Evolutionary conservation across 805 yeast species (phyloP).

Genomic region (Priceomyces melissophilus): DNA sequence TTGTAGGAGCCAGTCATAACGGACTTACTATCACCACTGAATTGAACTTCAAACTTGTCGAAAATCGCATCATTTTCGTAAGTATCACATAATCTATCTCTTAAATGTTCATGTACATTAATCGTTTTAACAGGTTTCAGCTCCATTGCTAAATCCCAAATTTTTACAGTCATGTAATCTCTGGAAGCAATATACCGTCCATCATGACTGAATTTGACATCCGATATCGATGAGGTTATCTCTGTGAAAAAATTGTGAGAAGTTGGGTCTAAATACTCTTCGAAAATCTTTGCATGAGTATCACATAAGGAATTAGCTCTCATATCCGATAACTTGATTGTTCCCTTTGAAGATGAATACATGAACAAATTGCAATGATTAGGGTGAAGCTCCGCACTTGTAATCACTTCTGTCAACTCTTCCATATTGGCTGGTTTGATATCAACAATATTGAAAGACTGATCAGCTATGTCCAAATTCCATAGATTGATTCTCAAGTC

Average conservation of each 20-base stretch:
- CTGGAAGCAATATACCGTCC: conserved; percentile 96
- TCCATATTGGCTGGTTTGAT: conserved; percentile 98
- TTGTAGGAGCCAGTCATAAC: conserved; percentile 97
- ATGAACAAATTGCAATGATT: conserved; percentile 85
- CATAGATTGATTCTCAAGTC: conserved; percentile 93
- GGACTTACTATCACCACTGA: conserved; percentile 87
- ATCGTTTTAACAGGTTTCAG: conserved; percentile 90
- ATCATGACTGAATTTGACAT: conserved; percentile 85
- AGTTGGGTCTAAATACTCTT: conserved; percentile 89
- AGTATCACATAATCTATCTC: conserved; percentile 92
- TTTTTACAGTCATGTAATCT: conserved; percentile 94
- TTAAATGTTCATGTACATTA: conserved; percentile 90
- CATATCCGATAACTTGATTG: conserved; percentile 95
- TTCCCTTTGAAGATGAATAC: conserved; percentile 94
- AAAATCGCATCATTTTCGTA: conserved; percentile 98
- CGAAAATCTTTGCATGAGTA: conserved; percentile 79
- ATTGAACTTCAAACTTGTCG: conserved; percentile 96
- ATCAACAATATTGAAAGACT: conserved; percentile 94
- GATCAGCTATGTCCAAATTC: conserved; percentile 93
- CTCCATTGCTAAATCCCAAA: conserved; percentile 98
- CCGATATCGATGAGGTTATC: conserved; percentile 90
- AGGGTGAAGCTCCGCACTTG: conserved; percentile 96
- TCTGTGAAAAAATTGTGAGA: conserved; percentile 96
- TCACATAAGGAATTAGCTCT: conserved; percentile 93
- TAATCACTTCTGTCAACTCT: conserved; percentile 95